Base-by-base conservation (phyloP, 2,329 filamentous ascomycete species). In the Penicillium verrucosum region DNA sequence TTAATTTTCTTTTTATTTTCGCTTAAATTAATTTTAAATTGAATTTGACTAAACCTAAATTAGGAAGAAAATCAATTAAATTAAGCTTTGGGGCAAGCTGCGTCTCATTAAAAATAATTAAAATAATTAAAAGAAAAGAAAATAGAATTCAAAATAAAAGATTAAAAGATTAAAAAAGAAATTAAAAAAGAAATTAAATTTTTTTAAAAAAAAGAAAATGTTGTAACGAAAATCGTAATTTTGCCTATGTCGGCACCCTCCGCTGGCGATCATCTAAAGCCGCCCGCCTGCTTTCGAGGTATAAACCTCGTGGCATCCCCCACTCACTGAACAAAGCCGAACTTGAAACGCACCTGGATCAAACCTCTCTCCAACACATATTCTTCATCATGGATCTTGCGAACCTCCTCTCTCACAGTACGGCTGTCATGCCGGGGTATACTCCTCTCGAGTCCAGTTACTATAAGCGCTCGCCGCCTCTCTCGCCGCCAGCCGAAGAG, bases 401-500 rank as follows among this genome's bases (percentile, higher is more conserved):
- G 51, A 71, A 56, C 58, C 68, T 73, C 23, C 67, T 73, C 51
- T 63, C 67, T 18, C 65, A 67, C 48, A 63, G 67, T 56, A 21
- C 51, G 32, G 67, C 62, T 47, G 63, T 68, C 40, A 68, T 68
- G 61, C 58, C 65, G 2, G 8, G 36, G 16, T 67, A 62, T 32
- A 57, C 59, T 49, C 45, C 51, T 32, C 45, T 64, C 23, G 43
- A 58, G 23, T 57, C 68, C 27, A 66, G 65, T 18, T 67, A 67
- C 32, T 66, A 65, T 54, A 66, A 68, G 56, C 67, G 68, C 50
- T 65, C 68, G 16, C 60, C 70, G 21, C 74, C 75, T 37, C 64
- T 75, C 6, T 77, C 74, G 14, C 73, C 75, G 14, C 75, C 75
- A 18, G 72, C 71, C n/a, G 74, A 76, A 47, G 73, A 75, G 69